phyloP scores from a whole-genome alignment of 768 basidiomycete species.

The Leccinellum luteum region DNA sequence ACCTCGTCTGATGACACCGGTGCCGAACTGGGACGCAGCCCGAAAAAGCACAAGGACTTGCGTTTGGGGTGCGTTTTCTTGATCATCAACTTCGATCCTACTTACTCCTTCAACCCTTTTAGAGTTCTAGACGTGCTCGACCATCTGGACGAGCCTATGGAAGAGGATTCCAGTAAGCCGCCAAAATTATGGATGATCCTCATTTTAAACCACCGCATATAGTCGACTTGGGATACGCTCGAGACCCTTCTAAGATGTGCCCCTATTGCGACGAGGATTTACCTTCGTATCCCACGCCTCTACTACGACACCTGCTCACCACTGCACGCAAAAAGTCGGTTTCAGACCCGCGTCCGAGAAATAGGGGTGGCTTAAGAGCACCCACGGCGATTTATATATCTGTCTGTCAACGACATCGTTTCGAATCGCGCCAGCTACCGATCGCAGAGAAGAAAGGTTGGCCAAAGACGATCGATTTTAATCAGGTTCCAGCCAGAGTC shows the following conservation, averaged over 20 bases:
- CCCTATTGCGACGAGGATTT: constrained; percentile 78
- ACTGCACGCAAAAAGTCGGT: constrained; percentile 52
- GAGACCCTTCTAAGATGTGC: constrained; percentile 69
- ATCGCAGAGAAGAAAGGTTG: constrained; percentile 69
- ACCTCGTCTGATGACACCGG: constrained; percentile 34
- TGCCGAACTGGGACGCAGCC: constrained; percentile 21
- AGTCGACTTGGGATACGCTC: constrained; percentile 51
- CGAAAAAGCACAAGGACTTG: constrained; percentile 36
- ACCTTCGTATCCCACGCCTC: constrained; percentile 59
- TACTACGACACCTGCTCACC: constrained; percentile 52
- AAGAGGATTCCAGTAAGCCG: constrained; percentile 44
- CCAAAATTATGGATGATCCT: not conserved
- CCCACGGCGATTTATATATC: constrained; percentile 53
- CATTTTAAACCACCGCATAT: not conserved
- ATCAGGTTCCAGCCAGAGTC: constrained; percentile 51
- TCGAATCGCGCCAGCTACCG: constrained; percentile 71
- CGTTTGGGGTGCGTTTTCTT: constrained; percentile 9
- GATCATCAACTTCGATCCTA: constrained; percentile 8
- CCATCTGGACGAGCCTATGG: constrained; percentile 20
- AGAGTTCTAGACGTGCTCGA: constrained; percentile 12
- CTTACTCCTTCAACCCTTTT: constrained; percentile 1
- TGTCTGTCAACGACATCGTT: constrained; percentile 76
- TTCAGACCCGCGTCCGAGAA: constrained; percentile 63
- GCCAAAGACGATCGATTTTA: constrained; percentile 74
- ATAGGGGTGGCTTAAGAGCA: constrained; percentile 61